Base-by-base conservation (phyloP, 148 eudicot genomes). In the Rhododendron griersonianum region DNA sequence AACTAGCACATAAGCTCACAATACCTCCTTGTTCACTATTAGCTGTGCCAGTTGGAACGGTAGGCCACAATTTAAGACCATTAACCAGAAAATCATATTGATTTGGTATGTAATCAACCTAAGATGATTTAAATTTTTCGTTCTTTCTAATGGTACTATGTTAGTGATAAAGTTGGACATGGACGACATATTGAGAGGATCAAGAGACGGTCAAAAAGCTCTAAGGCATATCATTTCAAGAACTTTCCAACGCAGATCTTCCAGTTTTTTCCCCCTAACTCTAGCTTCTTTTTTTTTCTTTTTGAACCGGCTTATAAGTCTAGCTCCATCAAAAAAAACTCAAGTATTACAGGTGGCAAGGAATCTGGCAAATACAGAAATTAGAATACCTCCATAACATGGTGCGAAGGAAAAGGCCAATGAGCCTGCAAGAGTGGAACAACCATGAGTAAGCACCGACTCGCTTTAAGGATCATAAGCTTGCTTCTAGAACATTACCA, bases 381-480 rank as follows among this genome's bases (percentile, higher is more conserved):
- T 41, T 30, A 7, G 8, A 39, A 51, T 95, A 96, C 99, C 99
- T 96, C 97, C 98, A 95, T 94, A 13, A 95, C 87, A 89, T 93
- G 95, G 83, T 91, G 86, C 77, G 92, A 90, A 25, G 99, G 98
- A 84, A 96, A 96, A 51, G 98, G 99, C 99, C 98, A 96, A 83
- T 96, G 99, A 86, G 94, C 98, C 99, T 96, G 95, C 90, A 93
- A 81, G 45, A 85, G 82, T 67, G 53, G 37, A 75, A 85, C 25
- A 86, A 73, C 51, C 73, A 6, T 39, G 84, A 50, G 78, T 83
- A 21, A 87, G 71, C 39, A 63, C 65, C 15, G 15, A 84, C 83
- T 13, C 21, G 16, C 23, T 2, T 39, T 35, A 63, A 75, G 18
- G 47, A 84, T 16, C 44, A 84, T 37, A 69, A 71, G 63, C 44